phyloP scores from a whole-genome alignment of 208 protist genomes.

The Kentomonas sorsogonicus region DNA sequence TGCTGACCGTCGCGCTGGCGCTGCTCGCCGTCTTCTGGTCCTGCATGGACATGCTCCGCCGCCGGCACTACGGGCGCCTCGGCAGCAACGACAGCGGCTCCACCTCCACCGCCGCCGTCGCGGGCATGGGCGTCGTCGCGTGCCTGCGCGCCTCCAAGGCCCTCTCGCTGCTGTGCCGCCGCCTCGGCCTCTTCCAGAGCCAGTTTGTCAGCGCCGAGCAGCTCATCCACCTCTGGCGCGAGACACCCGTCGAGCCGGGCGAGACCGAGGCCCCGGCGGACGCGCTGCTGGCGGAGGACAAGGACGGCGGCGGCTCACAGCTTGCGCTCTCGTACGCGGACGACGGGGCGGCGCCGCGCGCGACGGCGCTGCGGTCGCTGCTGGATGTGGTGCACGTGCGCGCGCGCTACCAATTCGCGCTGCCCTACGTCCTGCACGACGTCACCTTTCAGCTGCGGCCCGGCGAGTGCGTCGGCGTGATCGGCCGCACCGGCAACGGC shows the following conservation, averaged over 20 bases:
- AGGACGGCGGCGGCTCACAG: not conserved
- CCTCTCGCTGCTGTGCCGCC: constrained; percentile 60
- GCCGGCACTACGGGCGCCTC: too few relatives aligned
- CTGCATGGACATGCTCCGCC: constrained; percentile 24
- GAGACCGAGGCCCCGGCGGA: not conserved
- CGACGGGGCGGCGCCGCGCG: too few relatives aligned
- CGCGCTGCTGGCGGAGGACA: not conserved
- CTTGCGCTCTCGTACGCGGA: too few relatives aligned
- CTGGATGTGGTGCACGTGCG: constrained; percentile 57
- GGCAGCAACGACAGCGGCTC: too few relatives aligned
- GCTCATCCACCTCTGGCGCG: constrained; percentile 33
- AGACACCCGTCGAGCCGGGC: constrained; percentile 17
- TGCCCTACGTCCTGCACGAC: constrained; percentile 62
- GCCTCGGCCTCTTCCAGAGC: constrained; percentile 64
- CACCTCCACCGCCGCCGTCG: too few relatives aligned
- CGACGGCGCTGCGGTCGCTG: not conserved
- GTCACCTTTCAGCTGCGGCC: constrained; percentile 46
- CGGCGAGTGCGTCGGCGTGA: constrained; percentile 59
- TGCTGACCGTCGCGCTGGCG: constrained; percentile 53
- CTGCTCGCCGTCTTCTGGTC: constrained; percentile 50
- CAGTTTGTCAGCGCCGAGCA: constrained; percentile 76
- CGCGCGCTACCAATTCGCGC: constrained; percentile 56
- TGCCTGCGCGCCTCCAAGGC: constrained; percentile 42
- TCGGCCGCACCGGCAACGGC: constrained; percentile 78
- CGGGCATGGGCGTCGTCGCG: constrained; percentile 46